Percentiles rank a stretch among this genome's conserved stretches.
phyloP scores from a whole-genome alignment of 2,329 filamentous ascomycete genomes.

The Hymenoscyphus infarciens region DNA sequence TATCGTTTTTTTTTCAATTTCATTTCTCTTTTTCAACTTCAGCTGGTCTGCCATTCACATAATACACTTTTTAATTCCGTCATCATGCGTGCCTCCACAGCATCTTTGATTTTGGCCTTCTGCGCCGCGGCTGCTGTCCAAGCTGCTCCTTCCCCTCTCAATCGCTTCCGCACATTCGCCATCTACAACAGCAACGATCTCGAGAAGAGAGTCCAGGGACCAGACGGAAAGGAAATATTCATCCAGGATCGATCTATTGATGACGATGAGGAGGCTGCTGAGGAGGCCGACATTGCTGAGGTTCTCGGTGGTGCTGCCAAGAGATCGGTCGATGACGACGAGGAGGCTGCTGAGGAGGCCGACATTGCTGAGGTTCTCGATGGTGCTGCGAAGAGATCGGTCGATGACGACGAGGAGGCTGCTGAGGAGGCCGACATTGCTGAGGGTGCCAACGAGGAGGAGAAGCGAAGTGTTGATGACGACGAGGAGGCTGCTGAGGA shows the following conservation, averaged over 20 bases:
- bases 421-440: too few species aligned
- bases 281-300: too few species aligned
- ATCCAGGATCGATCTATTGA: not conserved
- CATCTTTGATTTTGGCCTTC: constrained; percentile 28
- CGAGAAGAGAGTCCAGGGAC: not conserved
- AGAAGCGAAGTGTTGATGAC: too few species aligned
- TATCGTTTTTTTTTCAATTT: not conserved
- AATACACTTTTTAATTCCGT: constrained; percentile 3
- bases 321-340: too few species aligned
- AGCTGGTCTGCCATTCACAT: constrained; percentile 20
- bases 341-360: too few species aligned
- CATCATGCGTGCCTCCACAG: constrained; percentile 29
- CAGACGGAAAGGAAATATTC: not conserved
- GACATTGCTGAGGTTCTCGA: too few species aligned
- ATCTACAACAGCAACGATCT: not conserved
- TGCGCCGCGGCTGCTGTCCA: constrained; percentile 27
- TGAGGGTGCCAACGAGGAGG: too few species aligned
- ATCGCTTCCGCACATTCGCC: not conserved
- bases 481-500: too few species aligned
- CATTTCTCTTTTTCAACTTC: constrained; percentile 5
- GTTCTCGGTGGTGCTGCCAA: too few species aligned
- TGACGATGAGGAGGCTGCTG: too few species aligned
- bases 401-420: too few species aligned
- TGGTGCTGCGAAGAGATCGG: too few species aligned
- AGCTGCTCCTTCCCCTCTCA: constrained; percentile 17